A percentile compares a stretch with the other conserved stretches of the same genome.
phyloP scores from a whole-genome alignment of 2,329 filamentous ascomycete species.

The Dothideomycetes sp. region DNA sequence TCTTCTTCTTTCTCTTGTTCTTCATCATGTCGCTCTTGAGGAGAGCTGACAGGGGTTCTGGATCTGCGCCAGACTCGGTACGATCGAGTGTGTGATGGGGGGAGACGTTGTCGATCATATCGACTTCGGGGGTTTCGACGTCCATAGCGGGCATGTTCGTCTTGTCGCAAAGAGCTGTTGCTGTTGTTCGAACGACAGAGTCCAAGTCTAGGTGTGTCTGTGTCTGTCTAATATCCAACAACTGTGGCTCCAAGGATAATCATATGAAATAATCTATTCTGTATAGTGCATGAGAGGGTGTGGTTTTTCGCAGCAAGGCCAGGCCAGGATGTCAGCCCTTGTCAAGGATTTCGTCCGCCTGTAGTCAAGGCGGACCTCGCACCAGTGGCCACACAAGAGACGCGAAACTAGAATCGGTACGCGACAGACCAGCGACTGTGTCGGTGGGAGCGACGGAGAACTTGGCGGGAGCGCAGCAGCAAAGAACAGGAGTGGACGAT shows the following conservation, averaged over 20 bases:
- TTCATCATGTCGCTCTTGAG: slow-evolving; percentile 28
- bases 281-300: no score
- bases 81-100: slow-evolving; percentile 20
- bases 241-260: no score
- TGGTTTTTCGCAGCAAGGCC: no score
- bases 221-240: no score
- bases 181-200: no score
- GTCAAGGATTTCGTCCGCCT: slow-evolving; percentile 37
- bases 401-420: slow-evolving; percentile 37
- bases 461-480: slow-evolving; percentile 4
- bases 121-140: slow-evolving; percentile 20
- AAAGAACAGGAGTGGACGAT: slow-evolving; percentile 1
- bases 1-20: slow-evolving; percentile 31
- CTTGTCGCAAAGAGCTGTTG: no score
- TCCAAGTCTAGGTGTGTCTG: no score
- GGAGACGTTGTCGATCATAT: slow-evolving; percentile 26
- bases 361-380: slow-evolving; percentile 41
- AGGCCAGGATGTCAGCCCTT: no score
- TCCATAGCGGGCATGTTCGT: slow-evolving; percentile 28
- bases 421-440: slow-evolving; percentile 11
- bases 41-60: slow-evolving; percentile 21
- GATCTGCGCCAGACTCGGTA: slow-evolving; percentile 16
- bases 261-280: no score
- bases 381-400: slow-evolving; percentile 37
- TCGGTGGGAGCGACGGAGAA: slow-evolving; percentile 4